phyloP scores from a whole-genome alignment of 345 rosid species.

The Firmiana major region DNA sequence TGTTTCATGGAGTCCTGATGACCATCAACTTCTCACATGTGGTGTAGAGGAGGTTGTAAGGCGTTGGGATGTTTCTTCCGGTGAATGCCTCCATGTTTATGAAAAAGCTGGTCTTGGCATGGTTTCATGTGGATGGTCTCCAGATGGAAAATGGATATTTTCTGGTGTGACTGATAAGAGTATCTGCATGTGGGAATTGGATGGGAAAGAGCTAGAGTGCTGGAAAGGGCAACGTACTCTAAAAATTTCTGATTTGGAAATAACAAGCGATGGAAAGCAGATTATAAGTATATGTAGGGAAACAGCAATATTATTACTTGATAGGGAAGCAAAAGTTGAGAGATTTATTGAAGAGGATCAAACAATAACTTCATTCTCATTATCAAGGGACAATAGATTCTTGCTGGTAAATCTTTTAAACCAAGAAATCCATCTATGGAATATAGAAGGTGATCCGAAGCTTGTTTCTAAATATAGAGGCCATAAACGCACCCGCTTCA shows the following conservation, averaged over 20 bases:
- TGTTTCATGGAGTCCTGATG: constrained; percentile 66
- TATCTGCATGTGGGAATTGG: constrained; percentile 54
- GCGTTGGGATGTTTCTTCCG: constrained; percentile 59
- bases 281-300: constrained; percentile 52
- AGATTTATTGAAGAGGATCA: constrained; percentile 49
- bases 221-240: constrained; percentile 53
- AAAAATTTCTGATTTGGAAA: constrained; percentile 54
- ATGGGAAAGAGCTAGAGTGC: constrained; percentile 51
- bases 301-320: constrained; percentile 42
- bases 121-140: constrained; percentile 66
- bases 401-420: constrained; percentile 59
- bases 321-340: constrained; percentile 43
- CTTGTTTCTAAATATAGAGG: constrained; percentile 55
- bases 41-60: constrained; percentile 54
- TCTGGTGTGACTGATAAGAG: constrained; percentile 51
- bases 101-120: constrained; percentile 49
- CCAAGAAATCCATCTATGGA: constrained; percentile 69
- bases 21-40: constrained; percentile 55
- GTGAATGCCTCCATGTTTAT: constrained; percentile 54
- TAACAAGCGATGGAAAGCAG: constrained; percentile 49
- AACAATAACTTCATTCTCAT: constrained; percentile 57
- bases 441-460: constrained; percentile 40
- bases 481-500: constrained; percentile 53
- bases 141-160: constrained; percentile 46
- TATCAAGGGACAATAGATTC: constrained; percentile 48